phyloP scores from a whole-genome alignment of 1,284 basidiomycete genomes.

The Fistulina hepatica region DNA sequence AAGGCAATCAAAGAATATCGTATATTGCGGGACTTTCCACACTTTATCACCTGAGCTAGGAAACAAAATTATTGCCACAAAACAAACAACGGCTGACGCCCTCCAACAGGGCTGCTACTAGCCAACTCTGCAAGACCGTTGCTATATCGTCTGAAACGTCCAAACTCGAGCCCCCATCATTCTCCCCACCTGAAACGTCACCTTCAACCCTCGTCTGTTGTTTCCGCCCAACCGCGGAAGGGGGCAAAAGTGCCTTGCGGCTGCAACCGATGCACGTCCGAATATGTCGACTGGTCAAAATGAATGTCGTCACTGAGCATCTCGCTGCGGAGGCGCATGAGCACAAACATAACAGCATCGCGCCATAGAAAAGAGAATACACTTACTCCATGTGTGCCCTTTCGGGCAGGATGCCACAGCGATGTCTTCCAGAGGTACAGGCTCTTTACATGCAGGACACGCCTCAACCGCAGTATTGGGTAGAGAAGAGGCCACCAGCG shows the following conservation, averaged over 20 bases:
- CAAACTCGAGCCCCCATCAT: constrained; percentile 9
- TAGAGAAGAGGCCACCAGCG: no score
- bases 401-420: constrained; percentile 48
- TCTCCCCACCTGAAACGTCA: no score
- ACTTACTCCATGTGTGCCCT: constrained; percentile 59
- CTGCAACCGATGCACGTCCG: constrained; percentile 62
- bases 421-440: constrained; percentile 45
- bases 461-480: no score
- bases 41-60: no score
- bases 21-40: no score
- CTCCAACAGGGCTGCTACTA: constrained; percentile 52
- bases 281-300: constrained; percentile 54
- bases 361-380: background rate
- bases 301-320: constrained; percentile 62
- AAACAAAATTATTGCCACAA: constrained; percentile 59
- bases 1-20: no score
- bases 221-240: no score
- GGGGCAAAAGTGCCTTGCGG: constrained; percentile 55
- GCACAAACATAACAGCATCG: constrained; percentile 7
- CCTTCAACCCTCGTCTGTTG: no score
- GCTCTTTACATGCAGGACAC: constrained; percentile 58
- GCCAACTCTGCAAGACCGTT: constrained; percentile 42
- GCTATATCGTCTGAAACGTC: constrained; percentile 14
- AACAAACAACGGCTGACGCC: constrained; percentile 55
- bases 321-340: constrained; percentile 34